Evolutionary conservation across 2,329 filamentous ascomycete species (phyloP).

Genomic region (Talaromyces albobiverticillius): DNA sequence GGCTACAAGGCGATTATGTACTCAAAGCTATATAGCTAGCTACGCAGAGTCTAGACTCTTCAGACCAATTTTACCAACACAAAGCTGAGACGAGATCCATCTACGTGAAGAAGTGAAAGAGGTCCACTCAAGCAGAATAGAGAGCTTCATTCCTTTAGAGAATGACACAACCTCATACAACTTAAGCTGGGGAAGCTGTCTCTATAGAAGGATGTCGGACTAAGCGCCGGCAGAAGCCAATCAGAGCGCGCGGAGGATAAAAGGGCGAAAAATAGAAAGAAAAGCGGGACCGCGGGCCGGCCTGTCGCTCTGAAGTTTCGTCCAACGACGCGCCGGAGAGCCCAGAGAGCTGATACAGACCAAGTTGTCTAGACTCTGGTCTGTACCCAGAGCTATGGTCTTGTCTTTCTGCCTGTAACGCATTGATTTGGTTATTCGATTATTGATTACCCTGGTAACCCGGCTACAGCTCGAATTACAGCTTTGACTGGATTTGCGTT

Average conservation of each 20-base stretch:
- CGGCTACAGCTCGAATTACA: too few species aligned
- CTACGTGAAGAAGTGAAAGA: not conserved
- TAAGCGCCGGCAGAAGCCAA: constrained; percentile 15
- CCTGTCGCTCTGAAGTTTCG: too few species aligned
- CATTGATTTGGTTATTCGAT: too few species aligned
- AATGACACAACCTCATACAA: not conserved
- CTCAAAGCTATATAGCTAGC: not conserved
- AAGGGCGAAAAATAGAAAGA: constrained; percentile 13
- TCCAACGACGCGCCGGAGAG: too few species aligned
- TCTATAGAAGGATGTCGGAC: constrained; percentile 8
- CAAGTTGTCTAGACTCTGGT: too few species aligned
- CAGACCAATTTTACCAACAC: not conserved
- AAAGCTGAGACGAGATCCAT: not conserved
- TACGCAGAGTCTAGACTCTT: not conserved
- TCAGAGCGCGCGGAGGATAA: constrained; percentile 12
- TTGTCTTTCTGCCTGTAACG: too few species aligned
- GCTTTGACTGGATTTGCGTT: too few species aligned
- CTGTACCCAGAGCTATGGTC: too few species aligned
- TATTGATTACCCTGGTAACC: too few species aligned
- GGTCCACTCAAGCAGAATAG: not conserved
- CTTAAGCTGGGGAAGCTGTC: not conserved
- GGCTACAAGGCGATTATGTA: not conserved
- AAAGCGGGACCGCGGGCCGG: not conserved
- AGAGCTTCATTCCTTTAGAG: not conserved
- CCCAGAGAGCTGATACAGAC: too few species aligned